Evolutionary conservation across 495 filamentous ascomycete species (phyloP).

Genomic region (Neurospora tetrasperma): DNA sequence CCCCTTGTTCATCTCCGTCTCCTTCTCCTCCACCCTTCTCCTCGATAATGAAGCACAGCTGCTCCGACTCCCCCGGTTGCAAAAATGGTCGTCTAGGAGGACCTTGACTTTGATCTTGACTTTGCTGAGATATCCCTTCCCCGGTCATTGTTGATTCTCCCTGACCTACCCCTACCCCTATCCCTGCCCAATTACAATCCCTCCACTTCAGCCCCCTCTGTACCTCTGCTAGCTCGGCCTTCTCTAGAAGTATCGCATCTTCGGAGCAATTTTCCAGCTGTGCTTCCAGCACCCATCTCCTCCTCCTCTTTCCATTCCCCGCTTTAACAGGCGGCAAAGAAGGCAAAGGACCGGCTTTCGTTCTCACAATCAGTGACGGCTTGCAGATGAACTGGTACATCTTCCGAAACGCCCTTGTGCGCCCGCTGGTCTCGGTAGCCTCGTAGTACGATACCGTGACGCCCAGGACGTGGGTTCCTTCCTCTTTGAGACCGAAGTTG

Average conservation of each 20-base stretch:
- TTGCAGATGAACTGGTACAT: slow-evolving; percentile 94
- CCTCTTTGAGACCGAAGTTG: slow-evolving; percentile 80
- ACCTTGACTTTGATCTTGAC: neutral
- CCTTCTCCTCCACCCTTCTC: slow-evolving; percentile 35
- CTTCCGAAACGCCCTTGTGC: slow-evolving; percentile 83
- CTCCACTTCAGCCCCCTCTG: slow-evolving; percentile 35
- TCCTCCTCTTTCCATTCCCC: neutral
- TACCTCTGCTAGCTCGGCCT: slow-evolving; percentile 37
- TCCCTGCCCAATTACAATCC: slow-evolving; percentile 42
- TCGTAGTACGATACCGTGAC: slow-evolving; percentile 88
- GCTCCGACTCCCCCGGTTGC: slow-evolving; percentile 76
- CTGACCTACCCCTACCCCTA: neutral
- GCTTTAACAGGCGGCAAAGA: slow-evolving; percentile 8
- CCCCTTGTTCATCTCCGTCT: slow-evolving; percentile 21
- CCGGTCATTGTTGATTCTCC: neutral
- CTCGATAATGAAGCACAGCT: slow-evolving; percentile 82
- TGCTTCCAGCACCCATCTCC: slow-evolving; percentile 66
- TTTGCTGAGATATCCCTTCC: slow-evolving; percentile 14
- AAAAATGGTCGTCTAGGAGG: slow-evolving; percentile 44
- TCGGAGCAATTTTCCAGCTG: slow-evolving; percentile 90
- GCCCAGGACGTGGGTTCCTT: slow-evolving; percentile 86
- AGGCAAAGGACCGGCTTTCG: slow-evolving; percentile 61
- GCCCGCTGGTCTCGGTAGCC: slow-evolving; percentile 51
- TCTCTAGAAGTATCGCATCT: slow-evolving; percentile 50
- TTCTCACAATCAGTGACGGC: slow-evolving; percentile 77